Conservation (phyloP, 768 basidiomycete species). For the Lentinus tigrinus region DNA sequence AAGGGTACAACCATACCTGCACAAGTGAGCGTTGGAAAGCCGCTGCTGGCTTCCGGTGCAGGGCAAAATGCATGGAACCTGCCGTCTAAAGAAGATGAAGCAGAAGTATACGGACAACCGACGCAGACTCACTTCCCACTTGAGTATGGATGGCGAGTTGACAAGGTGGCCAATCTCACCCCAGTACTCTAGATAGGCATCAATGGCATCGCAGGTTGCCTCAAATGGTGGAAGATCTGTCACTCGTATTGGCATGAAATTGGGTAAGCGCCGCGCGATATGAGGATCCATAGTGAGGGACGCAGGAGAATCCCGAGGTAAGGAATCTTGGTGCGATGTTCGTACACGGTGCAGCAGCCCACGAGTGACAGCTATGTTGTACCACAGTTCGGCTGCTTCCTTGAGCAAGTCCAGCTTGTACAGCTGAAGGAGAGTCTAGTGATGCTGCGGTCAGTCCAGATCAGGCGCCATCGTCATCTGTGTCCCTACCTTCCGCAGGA, state of each 20-base stretch:
- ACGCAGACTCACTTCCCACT: slow-evolving; percentile 58
- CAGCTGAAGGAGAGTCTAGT: slow-evolving; percentile 49
- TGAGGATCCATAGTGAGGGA: slow-evolving; percentile 61
- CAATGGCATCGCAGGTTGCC: slow-evolving; percentile 51
- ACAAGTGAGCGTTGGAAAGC: slow-evolving; percentile 64
- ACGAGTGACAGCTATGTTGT: slow-evolving; percentile 40
- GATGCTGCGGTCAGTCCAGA: not conserved
- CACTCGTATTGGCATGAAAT: slow-evolving; percentile 66
- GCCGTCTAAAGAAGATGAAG: slow-evolving; percentile 35
- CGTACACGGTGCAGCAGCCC: slow-evolving; percentile 42
- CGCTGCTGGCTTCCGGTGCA: slow-evolving; percentile 36
- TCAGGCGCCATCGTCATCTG: not conserved
- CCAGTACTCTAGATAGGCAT: slow-evolving; percentile 52
- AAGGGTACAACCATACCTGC: slow-evolving; percentile 44
- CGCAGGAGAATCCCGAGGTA: slow-evolving; percentile 45
- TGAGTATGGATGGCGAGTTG: slow-evolving; percentile 41
- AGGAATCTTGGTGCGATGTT: slow-evolving; percentile 36
- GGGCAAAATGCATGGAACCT: slow-evolving; percentile 46
- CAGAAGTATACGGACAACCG: not conserved
- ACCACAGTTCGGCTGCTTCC: slow-evolving; percentile 35
- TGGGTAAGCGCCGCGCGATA: slow-evolving; percentile 64
- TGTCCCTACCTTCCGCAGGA: slow-evolving; percentile 53
- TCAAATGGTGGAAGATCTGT: slow-evolving; percentile 49
- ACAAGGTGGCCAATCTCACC: slow-evolving; percentile 51
- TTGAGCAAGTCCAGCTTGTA: slow-evolving; percentile 43